These are phyloP conservation scores for Leishmania mexicana DNA, from an alignment of 208 protist genomes.

Conservation along the genomic window DNA sequence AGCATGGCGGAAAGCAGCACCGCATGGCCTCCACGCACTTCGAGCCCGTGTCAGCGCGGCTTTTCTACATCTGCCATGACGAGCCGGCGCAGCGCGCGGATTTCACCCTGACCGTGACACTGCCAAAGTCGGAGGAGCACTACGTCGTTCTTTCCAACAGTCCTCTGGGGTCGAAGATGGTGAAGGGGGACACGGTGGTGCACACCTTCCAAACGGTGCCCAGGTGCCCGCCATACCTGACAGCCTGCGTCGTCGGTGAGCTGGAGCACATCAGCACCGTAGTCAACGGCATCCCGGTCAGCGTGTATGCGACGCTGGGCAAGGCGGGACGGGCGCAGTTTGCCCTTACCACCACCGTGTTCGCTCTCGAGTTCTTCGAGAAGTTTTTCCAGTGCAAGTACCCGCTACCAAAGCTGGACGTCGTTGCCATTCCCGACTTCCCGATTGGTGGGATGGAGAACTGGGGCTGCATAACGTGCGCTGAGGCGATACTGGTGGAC, in stretches of 20 bases:
- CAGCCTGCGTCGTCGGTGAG: constrained; percentile 95
- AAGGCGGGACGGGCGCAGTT: constrained; percentile 72
- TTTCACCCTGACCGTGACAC: constrained; percentile 91
- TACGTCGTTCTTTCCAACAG: constrained; percentile 87
- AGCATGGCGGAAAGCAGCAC: constrained; percentile 70
- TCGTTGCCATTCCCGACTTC: constrained; percentile 97
- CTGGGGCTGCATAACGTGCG: constrained; percentile 95
- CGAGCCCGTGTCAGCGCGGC: constrained; percentile 94
- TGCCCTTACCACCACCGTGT: constrained; percentile 75
- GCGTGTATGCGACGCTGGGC: constrained; percentile 75
- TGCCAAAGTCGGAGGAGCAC: constrained; percentile 62
- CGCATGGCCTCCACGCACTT: constrained; percentile 97
- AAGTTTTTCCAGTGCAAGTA: constrained; percentile 91
- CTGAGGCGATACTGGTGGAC: constrained; percentile 91
- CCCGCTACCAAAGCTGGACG: constrained; percentile 97
- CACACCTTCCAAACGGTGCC: constrained; percentile 89
- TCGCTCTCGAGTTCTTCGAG: constrained; percentile 86
- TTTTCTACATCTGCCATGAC: constrained; percentile 97
- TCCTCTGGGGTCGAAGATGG: constrained; percentile 51
- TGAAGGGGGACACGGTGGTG: constrained; percentile 32
- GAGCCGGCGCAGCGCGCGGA: constrained; percentile 96
- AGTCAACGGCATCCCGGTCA: constrained; percentile 67
- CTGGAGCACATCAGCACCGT: constrained; percentile 81
- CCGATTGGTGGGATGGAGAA: constrained; percentile 98
- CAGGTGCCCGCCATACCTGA: constrained; percentile 96